Evolutionary conservation across 345 rosid species (phyloP).

Genomic region (Abelmoschus esculentus): DNA sequence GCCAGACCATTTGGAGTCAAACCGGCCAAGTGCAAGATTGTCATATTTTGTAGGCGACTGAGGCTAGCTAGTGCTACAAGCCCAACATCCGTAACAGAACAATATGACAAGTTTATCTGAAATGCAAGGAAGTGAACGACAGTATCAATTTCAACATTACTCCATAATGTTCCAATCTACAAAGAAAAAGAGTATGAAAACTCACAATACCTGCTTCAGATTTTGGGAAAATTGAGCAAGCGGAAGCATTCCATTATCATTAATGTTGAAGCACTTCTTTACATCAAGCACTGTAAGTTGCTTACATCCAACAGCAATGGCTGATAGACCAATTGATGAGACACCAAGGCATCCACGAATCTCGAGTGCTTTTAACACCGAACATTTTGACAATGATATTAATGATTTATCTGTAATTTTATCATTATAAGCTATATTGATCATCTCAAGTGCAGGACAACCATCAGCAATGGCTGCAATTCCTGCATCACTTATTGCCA

Average conservation of each 20-base stretch:
- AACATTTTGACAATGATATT: constrained; percentile 32
- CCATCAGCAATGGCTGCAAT: constrained; percentile 25
- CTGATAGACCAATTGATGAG: constrained; percentile 32
- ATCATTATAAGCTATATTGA: constrained; percentile 38
- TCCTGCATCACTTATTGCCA: constrained; percentile 27
- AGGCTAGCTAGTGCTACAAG: constrained; percentile 28
- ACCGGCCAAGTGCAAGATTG: constrained; percentile 29
- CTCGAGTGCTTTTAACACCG: constrained; percentile 26
- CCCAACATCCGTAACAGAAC: constrained; percentile 39
- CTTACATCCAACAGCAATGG: constrained; percentile 32
- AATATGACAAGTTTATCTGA: constrained; percentile 42
- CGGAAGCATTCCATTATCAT: constrained; percentile 34
- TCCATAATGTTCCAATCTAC: neutral
- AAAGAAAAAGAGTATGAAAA: neutral
- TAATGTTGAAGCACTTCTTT: constrained; percentile 34
- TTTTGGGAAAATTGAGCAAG: constrained; percentile 35
- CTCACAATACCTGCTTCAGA: constrained; percentile 30
- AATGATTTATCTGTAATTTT: constrained; percentile 31
- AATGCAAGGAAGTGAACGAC: neutral
- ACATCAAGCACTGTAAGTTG: constrained; percentile 30
- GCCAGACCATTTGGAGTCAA: constrained; percentile 39
- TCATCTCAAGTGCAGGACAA: constrained; percentile 28
- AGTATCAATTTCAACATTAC: neutral
- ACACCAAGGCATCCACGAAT: constrained; percentile 34
- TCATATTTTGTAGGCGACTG: constrained; percentile 31